Conservation (phyloP, 2,329 filamentous ascomycete species). For the Fusarium solani-melongenae region DNA sequence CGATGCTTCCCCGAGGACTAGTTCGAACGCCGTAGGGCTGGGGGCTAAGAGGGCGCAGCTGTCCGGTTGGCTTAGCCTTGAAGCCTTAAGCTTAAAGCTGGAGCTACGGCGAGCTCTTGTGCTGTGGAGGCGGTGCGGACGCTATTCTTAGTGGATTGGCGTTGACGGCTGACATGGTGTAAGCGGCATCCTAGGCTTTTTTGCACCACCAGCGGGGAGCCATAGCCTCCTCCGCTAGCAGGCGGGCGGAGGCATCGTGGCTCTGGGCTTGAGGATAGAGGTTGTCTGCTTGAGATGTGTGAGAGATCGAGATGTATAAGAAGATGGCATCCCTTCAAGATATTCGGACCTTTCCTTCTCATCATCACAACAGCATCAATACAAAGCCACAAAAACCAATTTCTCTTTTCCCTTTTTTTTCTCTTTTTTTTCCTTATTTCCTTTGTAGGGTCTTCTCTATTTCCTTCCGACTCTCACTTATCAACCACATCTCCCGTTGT, state of each 20-base stretch:
- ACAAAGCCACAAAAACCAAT: conserved; percentile 14
- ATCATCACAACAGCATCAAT: conserved; percentile 31
- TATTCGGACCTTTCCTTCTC: conserved; percentile 4
- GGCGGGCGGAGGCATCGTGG: conserved; percentile 1
- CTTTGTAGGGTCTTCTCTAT: conserved; percentile 28
- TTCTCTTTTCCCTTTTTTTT: background rate
- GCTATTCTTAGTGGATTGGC: conserved; percentile 7
- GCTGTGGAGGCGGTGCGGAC: conserved; percentile 16
- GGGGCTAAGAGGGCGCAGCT: background rate
- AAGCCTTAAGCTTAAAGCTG: conserved; percentile 33
- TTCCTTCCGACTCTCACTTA: conserved; percentile 33
- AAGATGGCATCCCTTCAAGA: background rate
- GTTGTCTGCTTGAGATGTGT: background rate
- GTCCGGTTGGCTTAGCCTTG: conserved; percentile 17
- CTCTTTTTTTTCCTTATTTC: conserved; percentile 32
- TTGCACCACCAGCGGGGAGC: background rate
- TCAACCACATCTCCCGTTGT: conserved; percentile 17
- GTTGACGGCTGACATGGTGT: conserved; percentile 21
- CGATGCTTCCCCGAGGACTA: background rate
- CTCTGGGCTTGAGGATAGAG: background rate
- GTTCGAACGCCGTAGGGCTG: background rate
- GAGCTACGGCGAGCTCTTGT: conserved; percentile 11
- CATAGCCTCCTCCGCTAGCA: conserved; percentile 29
- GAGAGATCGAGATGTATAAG: conserved; percentile 13
- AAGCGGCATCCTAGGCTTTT: conserved; percentile 4